These are phyloP conservation scores for Lanmaoa rubissima DNA, from an alignment of 768 basidiomycete genomes.

Conservation along the genomic window DNA sequence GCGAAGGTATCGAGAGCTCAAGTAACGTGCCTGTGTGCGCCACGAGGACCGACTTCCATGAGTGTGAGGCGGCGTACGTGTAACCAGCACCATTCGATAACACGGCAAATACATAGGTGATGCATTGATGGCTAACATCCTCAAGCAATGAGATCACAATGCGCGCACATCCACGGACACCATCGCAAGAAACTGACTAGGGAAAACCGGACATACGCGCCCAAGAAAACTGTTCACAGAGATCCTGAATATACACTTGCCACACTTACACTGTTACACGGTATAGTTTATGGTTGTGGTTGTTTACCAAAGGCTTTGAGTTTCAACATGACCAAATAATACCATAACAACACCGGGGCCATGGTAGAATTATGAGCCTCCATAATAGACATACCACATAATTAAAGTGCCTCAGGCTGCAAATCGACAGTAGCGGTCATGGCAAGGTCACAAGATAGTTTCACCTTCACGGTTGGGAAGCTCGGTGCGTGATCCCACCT, in stretches of 20 bases:
- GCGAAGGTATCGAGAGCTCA: neutral
- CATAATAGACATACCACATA: conserved; percentile 1
- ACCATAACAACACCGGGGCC: conserved; percentile 18
- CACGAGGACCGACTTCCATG: neutral
- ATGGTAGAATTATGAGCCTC: neutral
- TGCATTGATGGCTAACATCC: neutral
- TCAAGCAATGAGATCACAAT: neutral
- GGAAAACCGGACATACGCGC: neutral
- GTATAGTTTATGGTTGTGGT: neutral
- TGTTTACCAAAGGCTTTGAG: conserved; percentile 22
- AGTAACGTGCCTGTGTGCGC: neutral
- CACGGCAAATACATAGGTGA: neutral
- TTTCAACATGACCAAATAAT: conserved; percentile 27
- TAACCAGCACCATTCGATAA: neutral
- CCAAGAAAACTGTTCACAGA: neutral
- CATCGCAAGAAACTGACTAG: neutral
- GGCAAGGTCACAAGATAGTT: conserved; percentile 56
- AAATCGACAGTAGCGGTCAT: conserved; percentile 19
- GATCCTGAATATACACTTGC: neutral
- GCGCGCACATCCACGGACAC: neutral
- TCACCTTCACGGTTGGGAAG: conserved; percentile 94
- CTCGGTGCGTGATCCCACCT: conserved; percentile 61
- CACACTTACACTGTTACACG: too few relatives aligned
- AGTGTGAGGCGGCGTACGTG: neutral
- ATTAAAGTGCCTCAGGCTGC: conserved; percentile 6